Evolutionary conservation across 805 yeast genomes (phyloP), one percentile per base, ranked within the genome.

Genomic region (Phaffomyces antillensis): DNA sequence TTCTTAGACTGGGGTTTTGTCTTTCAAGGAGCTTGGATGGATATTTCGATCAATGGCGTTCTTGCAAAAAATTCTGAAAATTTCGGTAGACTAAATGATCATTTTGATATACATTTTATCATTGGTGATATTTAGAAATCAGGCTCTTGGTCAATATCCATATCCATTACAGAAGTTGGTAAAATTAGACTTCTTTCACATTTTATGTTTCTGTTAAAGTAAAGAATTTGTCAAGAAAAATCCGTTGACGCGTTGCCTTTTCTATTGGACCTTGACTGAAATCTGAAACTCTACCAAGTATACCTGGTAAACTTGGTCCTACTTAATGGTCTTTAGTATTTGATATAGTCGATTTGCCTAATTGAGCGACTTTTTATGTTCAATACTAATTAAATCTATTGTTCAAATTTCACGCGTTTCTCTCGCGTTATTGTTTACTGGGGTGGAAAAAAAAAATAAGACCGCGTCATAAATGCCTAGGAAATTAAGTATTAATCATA

Each of bases 91-190:
- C 38, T 34, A n/a, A 40, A 25, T 25, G 43, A 28, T 5, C 37
- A 40, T 10, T 33, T 38, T 13, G 32, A 35, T 4, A 35, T 42
- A 9, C 48, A 51, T 34, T 50, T 59, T 15, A 47, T 54, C 42
- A 28, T 62, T 35, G 67, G 67, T 11, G n/a, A n/a, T n/a, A n/a
- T n/a, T n/a, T n/a, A 54, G 59, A 13, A 37, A 42, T 1, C 20
- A 45, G 32, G 66, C 61, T 3, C 45, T 51, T 24, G 67, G 66
- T 6, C 65, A 63, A 39, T 4, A 46, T 9, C 43, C 45, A 1
- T 8, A 58, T 3, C 61, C 64, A 5, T 13, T 51, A n/a, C n/a
- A n/a, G n/a, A n/a, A 7, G 16, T 52, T 5, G 64, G 64, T 7
- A 38, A 49, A 10, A 8, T 53, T 8, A 12, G 31, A 8, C 24